Evolutionary conservation across 371 early-diverging fungal genomes (phyloP), one percentile per base, ranked within the genome.

Genomic region (Actinomucor elegans): DNA sequence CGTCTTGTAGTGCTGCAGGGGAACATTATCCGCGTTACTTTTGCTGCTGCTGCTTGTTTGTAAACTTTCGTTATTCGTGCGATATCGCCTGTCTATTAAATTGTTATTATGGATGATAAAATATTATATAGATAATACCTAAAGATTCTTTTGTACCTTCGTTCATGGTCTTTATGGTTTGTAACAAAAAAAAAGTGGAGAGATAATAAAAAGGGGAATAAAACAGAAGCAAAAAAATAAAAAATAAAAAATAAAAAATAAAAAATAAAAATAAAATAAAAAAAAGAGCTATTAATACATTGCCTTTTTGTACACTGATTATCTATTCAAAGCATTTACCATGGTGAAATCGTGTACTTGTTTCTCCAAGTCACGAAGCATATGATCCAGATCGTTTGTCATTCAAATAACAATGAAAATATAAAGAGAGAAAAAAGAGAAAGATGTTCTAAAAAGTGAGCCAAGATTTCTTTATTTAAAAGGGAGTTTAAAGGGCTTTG

Each of bases 291-390:
- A 27, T 26, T 45, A 29, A 18, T 45, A 29, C 15, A n/a, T n/a
- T n/a, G 20, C 11, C 7, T 29, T 27, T 44, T 44, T 18, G 26
- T 31, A 18, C 43, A 45, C 17, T 45, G 20, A 18, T 9, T 20
- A 18, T 45, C 31, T 31, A 15, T 45, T 24, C 27, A 42, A n/a
- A n/a, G 18, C 45, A 18, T 29, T 50, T 75, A 71, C 75, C 67
- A 75, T 31, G 1, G 71, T 61, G 38, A 75, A 71, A 40, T 75
- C 67, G 23, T 69, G 52, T 20, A 71, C 64, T 67, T 75, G 69
- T 28, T 75, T 68, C 48, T 75, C 75, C 26, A 75, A 53, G 43
- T 67, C 58, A 38, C 60, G 65, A 23, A 75, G 57, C 52, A 66
- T 62, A 55, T 55, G 35, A 54, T 71, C 67, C 21, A 69, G 32